Evolutionary conservation across 2,329 filamentous ascomycete species (phyloP).

Genomic region (Beauveria rudraprayagi): DNA sequence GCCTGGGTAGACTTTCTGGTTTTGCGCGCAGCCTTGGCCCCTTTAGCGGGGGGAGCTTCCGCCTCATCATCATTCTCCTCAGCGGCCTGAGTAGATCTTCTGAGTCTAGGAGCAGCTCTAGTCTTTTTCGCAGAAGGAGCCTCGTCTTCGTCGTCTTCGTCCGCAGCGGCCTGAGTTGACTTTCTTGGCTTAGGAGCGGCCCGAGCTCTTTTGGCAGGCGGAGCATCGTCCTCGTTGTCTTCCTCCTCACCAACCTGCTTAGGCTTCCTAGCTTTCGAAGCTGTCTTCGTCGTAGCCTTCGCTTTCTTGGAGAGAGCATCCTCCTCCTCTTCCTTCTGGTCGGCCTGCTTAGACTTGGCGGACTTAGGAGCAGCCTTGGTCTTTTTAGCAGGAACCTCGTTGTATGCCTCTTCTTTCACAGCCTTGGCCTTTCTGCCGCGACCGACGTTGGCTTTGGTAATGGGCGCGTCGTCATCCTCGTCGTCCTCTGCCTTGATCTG

Average conservation of each 20-base stretch:
- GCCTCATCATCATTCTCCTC: constrained; percentile 11
- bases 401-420: constrained; percentile 11
- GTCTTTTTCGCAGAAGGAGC: constrained; percentile 16
- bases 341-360: background rate
- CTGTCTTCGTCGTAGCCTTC: background rate
- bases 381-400: constrained; percentile 18
- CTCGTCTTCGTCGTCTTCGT: background rate
- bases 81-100: background rate
- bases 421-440: constrained; percentile 13
- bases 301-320: background rate
- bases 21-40: background rate
- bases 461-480: constrained; percentile 11
- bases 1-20: background rate
- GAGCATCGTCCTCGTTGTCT: background rate
- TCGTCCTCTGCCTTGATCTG: constrained; percentile 17
- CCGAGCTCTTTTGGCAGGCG: background rate
- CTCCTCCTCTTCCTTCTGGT: background rate
- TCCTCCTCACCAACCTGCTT: background rate
- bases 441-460: constrained; percentile 15
- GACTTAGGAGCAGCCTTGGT: background rate
- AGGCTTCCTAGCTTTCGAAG: background rate
- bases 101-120: background rate
- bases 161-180: background rate
- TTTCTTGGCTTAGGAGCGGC: background rate
- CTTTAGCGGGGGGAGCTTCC: constrained; percentile 17